Evolutionary conservation across 2,329 filamentous ascomycete species (phyloP), one percentile per base, ranked within the genome.

Genomic region (Gaeumannomyces sp.): DNA sequence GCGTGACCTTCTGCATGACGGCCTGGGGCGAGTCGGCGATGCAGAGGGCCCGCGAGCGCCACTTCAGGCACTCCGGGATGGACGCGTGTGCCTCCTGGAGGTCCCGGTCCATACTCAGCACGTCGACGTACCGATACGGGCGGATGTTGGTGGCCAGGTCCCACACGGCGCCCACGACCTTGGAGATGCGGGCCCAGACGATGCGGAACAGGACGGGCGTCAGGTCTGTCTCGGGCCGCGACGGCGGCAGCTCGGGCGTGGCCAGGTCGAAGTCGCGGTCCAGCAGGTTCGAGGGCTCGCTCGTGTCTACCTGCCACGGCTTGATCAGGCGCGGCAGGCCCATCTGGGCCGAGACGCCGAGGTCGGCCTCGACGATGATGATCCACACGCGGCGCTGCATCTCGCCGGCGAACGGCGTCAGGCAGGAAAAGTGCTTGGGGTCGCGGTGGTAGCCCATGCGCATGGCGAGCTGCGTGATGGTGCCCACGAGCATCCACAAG

Each of bases 231-330:
- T 73, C 69, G 2, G 78, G 76, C 0, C 80, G 75, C 6, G 78
- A 73, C 1, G 75, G 73, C 2, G 81, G 81, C 64, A 82, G 73
- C 5, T 76, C 73, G 14, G 71, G 71, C 22, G 76, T 75, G 27
- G 76, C 72, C 69, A 83, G 81, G 68, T 82, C 80, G 68, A 85
- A 83, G 69, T 85, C 83, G 16, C 79, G 76, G 66, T 85, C 82
- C 62, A 72, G 74, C 10, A 83, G 72, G 68, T 83, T 83, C 6
- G 75, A 72, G 6, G 81, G 81, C 33, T 76, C 72, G 8, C 72
- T 74, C 1, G 78, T 79, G 68, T 83, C 81, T 70, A 76, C 80
- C 59, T 80, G 76, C 14, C 77, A 76, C 28, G 80, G 75, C 64
- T 80, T 75, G 61, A 83, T 76, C 64, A 80, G 79, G n/a, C 79